Evolutionary conservation across 2,329 filamentous ascomycete species (phyloP).

Genomic region (Pseudogymnoascus sp.): DNA sequence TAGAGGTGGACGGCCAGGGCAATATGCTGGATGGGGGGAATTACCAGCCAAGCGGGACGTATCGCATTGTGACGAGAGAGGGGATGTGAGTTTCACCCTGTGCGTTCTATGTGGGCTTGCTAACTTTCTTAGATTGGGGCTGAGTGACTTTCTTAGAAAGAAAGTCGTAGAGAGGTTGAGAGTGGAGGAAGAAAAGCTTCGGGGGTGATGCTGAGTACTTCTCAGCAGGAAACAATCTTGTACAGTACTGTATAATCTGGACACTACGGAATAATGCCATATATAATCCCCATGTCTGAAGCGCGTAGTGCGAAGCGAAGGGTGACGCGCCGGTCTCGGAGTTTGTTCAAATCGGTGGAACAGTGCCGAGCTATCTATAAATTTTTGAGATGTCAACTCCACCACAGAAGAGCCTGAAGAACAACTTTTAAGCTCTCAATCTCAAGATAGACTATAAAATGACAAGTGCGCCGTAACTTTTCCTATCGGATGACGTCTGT

Average conservation of each 20-base stretch:
- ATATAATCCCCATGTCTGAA: background rate
- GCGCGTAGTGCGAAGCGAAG: background rate
- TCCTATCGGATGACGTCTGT: background rate
- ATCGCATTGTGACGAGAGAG: slow-evolving; percentile 57
- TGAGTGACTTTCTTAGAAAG: slow-evolving; percentile 47
- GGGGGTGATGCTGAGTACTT: background rate
- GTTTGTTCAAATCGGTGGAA: background rate
- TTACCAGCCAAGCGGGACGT: slow-evolving; percentile 54
- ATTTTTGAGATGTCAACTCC: background rate
- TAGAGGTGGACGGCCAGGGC: slow-evolving; percentile 54
- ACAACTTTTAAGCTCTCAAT: background rate
- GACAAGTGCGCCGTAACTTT: background rate
- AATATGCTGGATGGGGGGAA: slow-evolving; percentile 46
- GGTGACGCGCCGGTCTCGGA: background rate
- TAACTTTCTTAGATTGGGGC: slow-evolving; percentile 39
- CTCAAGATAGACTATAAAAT: background rate
- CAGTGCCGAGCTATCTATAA: background rate
- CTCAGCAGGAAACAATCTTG: background rate
- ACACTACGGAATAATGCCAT: background rate
- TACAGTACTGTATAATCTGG: background rate
- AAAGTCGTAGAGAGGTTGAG: slow-evolving; percentile 48
- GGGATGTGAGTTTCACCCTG: slow-evolving; percentile 51
- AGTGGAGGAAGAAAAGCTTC: slow-evolving; percentile 39
- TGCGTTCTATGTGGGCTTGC: slow-evolving; percentile 9
- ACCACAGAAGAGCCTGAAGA: background rate